Evolutionary conservation across 257 asterid genomes (phyloP).

Genomic region (Dorcoceras hygrometricum): DNA sequence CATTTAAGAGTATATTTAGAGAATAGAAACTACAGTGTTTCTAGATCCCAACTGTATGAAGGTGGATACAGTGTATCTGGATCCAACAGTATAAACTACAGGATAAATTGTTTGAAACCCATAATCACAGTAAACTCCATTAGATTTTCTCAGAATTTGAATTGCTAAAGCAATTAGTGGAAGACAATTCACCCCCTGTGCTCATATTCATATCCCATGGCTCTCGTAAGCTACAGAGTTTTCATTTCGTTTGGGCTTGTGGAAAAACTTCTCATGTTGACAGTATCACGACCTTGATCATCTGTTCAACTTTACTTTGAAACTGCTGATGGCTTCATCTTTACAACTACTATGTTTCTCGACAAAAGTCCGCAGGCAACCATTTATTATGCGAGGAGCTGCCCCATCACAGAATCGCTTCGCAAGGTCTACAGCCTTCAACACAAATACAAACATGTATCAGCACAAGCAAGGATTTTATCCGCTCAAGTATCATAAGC

Average conservation of each 20-base stretch:
- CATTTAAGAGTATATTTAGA: no score
- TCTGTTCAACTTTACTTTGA: slow-evolving; percentile 24
- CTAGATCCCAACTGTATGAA: no score
- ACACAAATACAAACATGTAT: slow-evolving; percentile 13
- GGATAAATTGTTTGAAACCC: not conserved
- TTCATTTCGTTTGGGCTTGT: not conserved
- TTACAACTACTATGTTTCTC: slow-evolving; percentile 34
- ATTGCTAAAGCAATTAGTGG: not conserved
- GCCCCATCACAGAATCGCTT: slow-evolving; percentile 96
- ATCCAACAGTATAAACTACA: not conserved
- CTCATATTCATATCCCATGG: not conserved
- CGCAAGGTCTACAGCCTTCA: slow-evolving; percentile 94
- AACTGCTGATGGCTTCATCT: slow-evolving; percentile 24
- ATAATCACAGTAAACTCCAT: not conserved
- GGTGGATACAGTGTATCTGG: no score
- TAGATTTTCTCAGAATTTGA: not conserved
- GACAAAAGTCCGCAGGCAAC: slow-evolving; percentile 74
- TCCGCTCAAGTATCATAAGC: not conserved
- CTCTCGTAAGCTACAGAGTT: not conserved
- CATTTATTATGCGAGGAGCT: slow-evolving; percentile 88
- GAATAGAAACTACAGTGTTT: no score
- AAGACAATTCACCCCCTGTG: not conserved
- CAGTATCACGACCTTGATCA: not conserved
- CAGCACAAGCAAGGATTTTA: not conserved
- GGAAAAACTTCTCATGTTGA: not conserved